Conservation (phyloP, 2,329 filamentous ascomycete species). For the Exserohilum rostratum region DNA sequence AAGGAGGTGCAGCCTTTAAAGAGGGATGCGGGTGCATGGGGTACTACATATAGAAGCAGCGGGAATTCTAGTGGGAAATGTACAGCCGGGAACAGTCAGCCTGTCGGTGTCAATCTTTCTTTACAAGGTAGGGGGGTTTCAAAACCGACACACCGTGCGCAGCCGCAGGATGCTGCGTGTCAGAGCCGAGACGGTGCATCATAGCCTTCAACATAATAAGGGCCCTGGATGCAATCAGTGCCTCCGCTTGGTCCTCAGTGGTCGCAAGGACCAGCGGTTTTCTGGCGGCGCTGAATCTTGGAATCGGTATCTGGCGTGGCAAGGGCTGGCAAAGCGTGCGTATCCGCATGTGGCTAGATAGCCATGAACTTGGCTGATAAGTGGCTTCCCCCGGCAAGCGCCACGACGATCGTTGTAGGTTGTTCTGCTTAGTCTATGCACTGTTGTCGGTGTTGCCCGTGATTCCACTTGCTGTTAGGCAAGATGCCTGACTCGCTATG, state of each 20-base stretch:
- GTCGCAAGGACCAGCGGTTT: conserved; percentile 8
- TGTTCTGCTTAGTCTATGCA: not conserved
- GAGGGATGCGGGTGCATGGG: conserved; percentile 13
- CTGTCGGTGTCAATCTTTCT: conserved; percentile 18
- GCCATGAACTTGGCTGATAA: conserved; percentile 7
- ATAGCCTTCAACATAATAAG: conserved; percentile 21
- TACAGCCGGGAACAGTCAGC: conserved; percentile 22
- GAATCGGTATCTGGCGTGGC: conserved; percentile 6
- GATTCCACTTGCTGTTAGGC: not conserved
- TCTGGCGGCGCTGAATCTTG: conserved; percentile 13
- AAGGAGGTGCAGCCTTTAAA: conserved; percentile 17
- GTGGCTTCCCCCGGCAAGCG: not conserved
- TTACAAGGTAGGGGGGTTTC: conserved; percentile 25
- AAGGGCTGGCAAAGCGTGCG: conserved; percentile 22
- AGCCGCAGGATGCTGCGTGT: conserved; percentile 25
- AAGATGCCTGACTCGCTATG: not conserved
- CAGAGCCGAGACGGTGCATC: conserved; percentile 23
- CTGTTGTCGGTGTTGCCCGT: conserved; percentile 1
- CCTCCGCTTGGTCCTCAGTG: conserved; percentile 26
- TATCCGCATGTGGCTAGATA: conserved; percentile 10
- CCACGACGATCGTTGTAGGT: conserved; percentile 3
- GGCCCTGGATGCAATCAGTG: conserved; percentile 9
- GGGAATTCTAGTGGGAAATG: conserved; percentile 22
- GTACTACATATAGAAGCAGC: conserved; percentile 39
- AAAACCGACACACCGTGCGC: conserved; percentile 29